Evolutionary conservation across 1,284 basidiomycete species (phyloP).

Genomic region (Exobasidium cylindrosporum): DNA sequence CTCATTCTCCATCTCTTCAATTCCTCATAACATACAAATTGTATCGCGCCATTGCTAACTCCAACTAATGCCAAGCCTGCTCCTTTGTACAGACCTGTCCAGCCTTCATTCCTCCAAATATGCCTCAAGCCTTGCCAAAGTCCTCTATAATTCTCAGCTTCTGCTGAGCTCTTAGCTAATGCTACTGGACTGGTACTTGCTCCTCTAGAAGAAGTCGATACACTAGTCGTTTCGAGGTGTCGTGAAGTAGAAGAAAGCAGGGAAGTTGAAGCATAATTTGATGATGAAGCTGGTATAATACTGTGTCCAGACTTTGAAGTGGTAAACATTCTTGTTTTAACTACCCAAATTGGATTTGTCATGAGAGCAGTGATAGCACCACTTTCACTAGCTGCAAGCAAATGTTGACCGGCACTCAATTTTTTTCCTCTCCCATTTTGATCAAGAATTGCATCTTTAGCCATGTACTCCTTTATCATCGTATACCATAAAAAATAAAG

Average conservation of each 20-base stretch:
- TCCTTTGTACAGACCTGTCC: slow-evolving; percentile 79
- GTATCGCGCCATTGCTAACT: slow-evolving; percentile 90
- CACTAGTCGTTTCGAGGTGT: neutral
- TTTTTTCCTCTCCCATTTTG: slow-evolving; percentile 20
- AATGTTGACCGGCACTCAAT: slow-evolving; percentile 74
- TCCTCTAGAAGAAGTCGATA: neutral
- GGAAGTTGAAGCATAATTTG: neutral
- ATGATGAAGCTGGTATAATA: slow-evolving; percentile 61
- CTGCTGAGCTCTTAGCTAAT: neutral
- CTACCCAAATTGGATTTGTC: slow-evolving; percentile 98
- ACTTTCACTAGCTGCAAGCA: slow-evolving; percentile 89
- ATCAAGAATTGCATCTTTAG: slow-evolving; percentile 15
- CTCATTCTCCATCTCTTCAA: slow-evolving; percentile 77
- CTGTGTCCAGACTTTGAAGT: slow-evolving; percentile 59
- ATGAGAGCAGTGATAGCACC: slow-evolving; percentile 86
- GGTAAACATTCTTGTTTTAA: slow-evolving; percentile 96
- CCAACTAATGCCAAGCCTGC: slow-evolving; percentile 85
- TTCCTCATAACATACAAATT: slow-evolving; percentile 95
- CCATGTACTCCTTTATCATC: slow-evolving; percentile 68
- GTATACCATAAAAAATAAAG: slow-evolving; percentile 99
- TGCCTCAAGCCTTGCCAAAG: slow-evolving; percentile 37
- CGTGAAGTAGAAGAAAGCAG: slow-evolving; percentile 3
- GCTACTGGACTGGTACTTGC: slow-evolving; percentile 6
- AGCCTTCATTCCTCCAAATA: slow-evolving; percentile 62
- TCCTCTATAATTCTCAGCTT: slow-evolving; percentile 19